Conservation (phyloP, 345 rosid species). For the Aquilaria sinensis region DNA sequence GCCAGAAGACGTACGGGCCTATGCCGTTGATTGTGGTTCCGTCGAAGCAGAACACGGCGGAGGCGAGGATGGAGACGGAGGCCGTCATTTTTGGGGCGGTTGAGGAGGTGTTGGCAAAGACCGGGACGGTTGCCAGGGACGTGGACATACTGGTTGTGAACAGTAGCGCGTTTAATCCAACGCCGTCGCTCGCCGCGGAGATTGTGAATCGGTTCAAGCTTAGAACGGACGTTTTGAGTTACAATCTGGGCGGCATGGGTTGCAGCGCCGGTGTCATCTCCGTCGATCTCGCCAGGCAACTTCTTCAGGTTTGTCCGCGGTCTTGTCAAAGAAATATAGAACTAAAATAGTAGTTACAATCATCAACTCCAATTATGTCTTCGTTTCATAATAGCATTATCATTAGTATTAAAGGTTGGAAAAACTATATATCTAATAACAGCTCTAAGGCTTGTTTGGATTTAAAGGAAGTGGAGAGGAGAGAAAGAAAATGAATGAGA, state of each 20-base stretch:
- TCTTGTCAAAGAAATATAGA: too few relatives aligned
- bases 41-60: conserved; percentile 16
- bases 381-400: too few relatives aligned
- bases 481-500: too few relatives aligned
- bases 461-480: too few relatives aligned
- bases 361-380: too few relatives aligned
- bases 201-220: conserved; percentile 40
- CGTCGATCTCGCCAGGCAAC: conserved; percentile 47
- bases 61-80: conserved; percentile 27
- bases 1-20: conserved; percentile 27
- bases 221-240: conserved; percentile 36
- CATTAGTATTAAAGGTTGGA: too few relatives aligned
- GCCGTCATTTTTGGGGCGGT: conserved; percentile 22
- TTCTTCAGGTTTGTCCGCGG: conserved; percentile 27
- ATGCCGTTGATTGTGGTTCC: conserved; percentile 33
- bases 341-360: too few relatives aligned
- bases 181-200: conserved; percentile 41
- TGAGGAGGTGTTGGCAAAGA: conserved; percentile 23
- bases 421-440: too few relatives aligned
- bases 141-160: conserved; percentile 44
- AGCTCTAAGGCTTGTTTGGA: too few relatives aligned
- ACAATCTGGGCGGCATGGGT: conserved; percentile 60
- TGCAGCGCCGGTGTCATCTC: conserved; percentile 66
- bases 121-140: conserved; percentile 29
- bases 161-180: conserved; percentile 45